These are phyloP conservation scores for Polyplosphaeria fusca DNA, from an alignment of 495 filamentous ascomycete genomes.

Conservation along the genomic window DNA sequence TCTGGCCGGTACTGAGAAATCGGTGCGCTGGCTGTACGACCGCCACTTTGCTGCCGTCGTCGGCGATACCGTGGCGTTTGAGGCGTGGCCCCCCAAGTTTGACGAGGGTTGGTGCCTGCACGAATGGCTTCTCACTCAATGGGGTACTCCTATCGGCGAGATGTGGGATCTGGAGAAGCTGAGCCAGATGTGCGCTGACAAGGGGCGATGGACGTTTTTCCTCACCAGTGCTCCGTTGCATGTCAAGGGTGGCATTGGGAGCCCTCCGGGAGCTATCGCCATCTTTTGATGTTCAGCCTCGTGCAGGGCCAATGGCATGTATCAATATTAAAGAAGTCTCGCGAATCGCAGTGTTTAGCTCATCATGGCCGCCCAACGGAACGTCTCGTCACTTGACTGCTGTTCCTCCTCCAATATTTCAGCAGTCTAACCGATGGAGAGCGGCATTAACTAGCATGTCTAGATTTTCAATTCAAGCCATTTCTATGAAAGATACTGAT, in stretches of 20 bases:
- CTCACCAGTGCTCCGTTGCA: conserved; percentile 56
- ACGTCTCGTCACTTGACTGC: no score
- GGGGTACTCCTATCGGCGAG: conserved; percentile 60
- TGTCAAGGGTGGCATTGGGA: conserved; percentile 50
- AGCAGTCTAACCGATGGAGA: no score
- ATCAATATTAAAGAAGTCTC: no score
- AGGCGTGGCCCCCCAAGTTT: conserved; percentile 40
- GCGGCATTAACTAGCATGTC: no score
- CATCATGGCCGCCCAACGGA: no score
- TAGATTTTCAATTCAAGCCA: no score
- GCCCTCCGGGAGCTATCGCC: conserved; percentile 31
- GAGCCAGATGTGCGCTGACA: conserved; percentile 45
- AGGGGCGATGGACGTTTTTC: conserved; percentile 51
- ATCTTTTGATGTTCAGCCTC: conserved; percentile 14
- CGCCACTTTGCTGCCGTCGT: conserved; percentile 54
- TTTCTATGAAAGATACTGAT: no score
- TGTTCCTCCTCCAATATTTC: no score
- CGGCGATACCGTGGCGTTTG: conserved; percentile 51
- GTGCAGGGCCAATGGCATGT: background rate
- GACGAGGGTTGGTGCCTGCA: conserved; percentile 43
- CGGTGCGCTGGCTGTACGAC: conserved; percentile 54
- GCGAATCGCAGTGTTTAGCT: no score
- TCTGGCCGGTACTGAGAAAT: conserved; percentile 32
- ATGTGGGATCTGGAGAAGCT: conserved; percentile 56
- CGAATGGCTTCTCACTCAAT: conserved; percentile 54